These are phyloP conservation scores for Brasilioporus rufonigricans DNA, from an alignment of 768 basidiomycete genomes.

Conservation along the genomic window DNA sequence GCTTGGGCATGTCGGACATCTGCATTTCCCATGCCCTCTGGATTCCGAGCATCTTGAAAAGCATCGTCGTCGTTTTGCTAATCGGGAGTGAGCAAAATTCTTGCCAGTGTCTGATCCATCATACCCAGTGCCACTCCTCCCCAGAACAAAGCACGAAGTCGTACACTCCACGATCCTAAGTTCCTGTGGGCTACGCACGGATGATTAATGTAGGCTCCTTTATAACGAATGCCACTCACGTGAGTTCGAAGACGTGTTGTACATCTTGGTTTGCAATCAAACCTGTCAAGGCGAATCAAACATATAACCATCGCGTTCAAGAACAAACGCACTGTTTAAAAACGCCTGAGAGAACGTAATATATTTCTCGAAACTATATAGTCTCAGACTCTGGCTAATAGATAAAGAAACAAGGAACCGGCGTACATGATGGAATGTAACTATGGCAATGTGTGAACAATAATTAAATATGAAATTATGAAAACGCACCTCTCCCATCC, in stretches of 20 bases:
- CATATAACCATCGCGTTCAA: neutral
- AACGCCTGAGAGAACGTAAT: slow-evolving; percentile 31
- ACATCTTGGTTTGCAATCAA: slow-evolving; percentile 24
- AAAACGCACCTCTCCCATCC: slow-evolving; percentile 44
- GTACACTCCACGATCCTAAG: slow-evolving; percentile 57
- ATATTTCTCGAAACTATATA: slow-evolving; percentile 33
- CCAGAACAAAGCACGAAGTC: slow-evolving; percentile 62
- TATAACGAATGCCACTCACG: slow-evolving; percentile 10
- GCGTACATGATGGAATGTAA: slow-evolving; percentile 60
- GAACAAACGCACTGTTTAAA: slow-evolving; percentile 16
- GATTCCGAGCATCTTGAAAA: slow-evolving; percentile 72
- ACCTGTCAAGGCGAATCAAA: slow-evolving; percentile 10
- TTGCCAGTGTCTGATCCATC: slow-evolving; percentile 1
- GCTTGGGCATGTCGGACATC: slow-evolving; percentile 36
- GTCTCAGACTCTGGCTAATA: slow-evolving; percentile 34
- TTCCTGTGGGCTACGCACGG: slow-evolving; percentile 41
- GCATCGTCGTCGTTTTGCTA: slow-evolving; percentile 75
- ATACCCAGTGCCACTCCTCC: slow-evolving; percentile 74
- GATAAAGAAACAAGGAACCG: neutral
- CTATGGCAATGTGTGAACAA: slow-evolving; percentile 27
- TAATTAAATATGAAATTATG: neutral
- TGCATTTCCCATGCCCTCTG: slow-evolving; percentile 51
- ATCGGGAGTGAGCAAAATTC: neutral
- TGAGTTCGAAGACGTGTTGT: slow-evolving; percentile 28
- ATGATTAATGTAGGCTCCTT: slow-evolving; percentile 13